These are phyloP conservation scores for Yamadazyma diddensiae DNA, from an alignment of 1,139 yeast species.

Conservation along the genomic window DNA sequence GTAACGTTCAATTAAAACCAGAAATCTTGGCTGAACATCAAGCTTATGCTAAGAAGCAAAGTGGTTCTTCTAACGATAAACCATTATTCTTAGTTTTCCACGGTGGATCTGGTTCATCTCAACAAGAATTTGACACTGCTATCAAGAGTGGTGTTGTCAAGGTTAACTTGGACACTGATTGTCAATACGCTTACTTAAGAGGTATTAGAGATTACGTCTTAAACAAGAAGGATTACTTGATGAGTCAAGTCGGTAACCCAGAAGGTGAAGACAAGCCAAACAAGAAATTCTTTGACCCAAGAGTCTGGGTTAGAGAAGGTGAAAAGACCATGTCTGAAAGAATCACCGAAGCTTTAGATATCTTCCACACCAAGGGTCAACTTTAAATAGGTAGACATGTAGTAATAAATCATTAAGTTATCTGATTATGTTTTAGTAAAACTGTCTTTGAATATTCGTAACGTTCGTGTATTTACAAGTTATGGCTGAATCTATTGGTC, in stretches of 20 bases:
- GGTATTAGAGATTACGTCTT: constrained; percentile 98
- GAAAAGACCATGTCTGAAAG: constrained; percentile 96
- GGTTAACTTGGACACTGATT: constrained; percentile 99
- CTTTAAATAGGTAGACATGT: constrained; percentile 30
- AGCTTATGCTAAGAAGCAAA: constrained; percentile 68
- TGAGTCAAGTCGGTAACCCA: constrained; percentile 95
- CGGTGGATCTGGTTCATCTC: constrained; percentile 99
- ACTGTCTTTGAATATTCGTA: neutral
- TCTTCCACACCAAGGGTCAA: constrained; percentile 79
- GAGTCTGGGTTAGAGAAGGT: constrained; percentile 99
- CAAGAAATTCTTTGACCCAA: constrained; percentile 99
- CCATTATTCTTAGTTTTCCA: constrained; percentile 99
- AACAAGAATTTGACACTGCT: constrained; percentile 87
- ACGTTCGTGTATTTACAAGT: constrained; percentile 1
- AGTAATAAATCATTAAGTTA: neutral
- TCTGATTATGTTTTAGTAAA: neutral
- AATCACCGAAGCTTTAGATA: constrained; percentile 76
- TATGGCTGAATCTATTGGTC: neutral
- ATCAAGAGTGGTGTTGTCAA: constrained; percentile 94
- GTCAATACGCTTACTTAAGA: constrained; percentile 93
- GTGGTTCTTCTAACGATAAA: constrained; percentile 51
- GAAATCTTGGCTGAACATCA: constrained; percentile 96
- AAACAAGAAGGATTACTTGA: constrained; percentile 91
- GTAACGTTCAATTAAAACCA: constrained; percentile 93
- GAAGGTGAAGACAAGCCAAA: constrained; percentile 98